Evolutionary conservation across 2,329 filamentous ascomycete species (phyloP).

Genomic region (Metarhizium album): DNA sequence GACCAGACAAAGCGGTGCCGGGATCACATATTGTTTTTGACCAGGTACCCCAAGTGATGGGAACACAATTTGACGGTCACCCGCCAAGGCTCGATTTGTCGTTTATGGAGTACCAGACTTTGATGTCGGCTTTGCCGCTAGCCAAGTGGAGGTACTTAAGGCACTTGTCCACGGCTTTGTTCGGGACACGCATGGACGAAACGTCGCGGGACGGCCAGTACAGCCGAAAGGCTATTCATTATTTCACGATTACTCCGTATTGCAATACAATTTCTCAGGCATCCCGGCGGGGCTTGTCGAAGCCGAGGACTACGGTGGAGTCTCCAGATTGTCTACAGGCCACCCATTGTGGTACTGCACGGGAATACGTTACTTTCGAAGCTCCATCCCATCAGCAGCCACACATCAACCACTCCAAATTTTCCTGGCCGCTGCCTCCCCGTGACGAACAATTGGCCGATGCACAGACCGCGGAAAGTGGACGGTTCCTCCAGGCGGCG

Average conservation of each 20-base stretch:
- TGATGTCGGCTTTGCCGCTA: too few relatives aligned
- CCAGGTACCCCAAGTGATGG: neutral
- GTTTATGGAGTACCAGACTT: neutral
- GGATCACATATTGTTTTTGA: neutral
- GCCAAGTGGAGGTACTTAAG: neutral
- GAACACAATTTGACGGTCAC: neutral
- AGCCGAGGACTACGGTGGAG: neutral
- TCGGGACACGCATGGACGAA: neutral
- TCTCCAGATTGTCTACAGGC: neutral
- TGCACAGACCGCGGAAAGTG: conserved; percentile 2
- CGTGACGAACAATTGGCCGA: neutral
- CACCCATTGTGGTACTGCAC: neutral
- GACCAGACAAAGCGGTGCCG: neutral
- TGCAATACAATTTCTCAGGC: neutral
- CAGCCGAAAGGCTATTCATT: neutral
- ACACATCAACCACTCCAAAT: neutral
- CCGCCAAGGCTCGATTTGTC: neutral
- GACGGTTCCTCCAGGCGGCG: neutral
- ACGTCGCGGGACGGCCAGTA: neutral
- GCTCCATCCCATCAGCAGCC: neutral
- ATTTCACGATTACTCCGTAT: neutral
- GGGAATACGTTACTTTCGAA: neutral
- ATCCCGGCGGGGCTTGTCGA: neutral
- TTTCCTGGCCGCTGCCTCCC: neutral
- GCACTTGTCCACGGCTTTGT: neutral